These are phyloP conservation scores for Aspergillus sp. DNA, from an alignment of 2,329 filamentous ascomycete species.

Conservation along the genomic window DNA sequence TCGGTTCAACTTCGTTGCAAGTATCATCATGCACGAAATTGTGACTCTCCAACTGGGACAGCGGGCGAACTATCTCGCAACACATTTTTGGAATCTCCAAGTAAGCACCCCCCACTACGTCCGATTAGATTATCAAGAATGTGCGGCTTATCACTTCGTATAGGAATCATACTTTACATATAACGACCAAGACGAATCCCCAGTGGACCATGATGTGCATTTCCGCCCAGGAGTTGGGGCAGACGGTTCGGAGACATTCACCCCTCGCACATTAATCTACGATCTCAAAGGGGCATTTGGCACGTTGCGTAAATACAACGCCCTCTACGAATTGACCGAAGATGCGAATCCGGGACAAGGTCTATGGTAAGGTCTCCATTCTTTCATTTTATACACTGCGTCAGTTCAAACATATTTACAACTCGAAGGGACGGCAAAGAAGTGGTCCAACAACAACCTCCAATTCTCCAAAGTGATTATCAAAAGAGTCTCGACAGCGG, in stretches of 20 bases:
- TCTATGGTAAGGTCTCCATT: conserved; percentile 42
- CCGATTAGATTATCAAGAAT: not conserved
- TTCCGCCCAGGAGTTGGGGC: conserved; percentile 80
- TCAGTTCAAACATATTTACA: not conserved
- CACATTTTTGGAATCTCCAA: conserved; percentile 97
- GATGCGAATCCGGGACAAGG: conserved; percentile 35
- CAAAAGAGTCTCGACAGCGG: conserved; percentile 77
- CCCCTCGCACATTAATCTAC: conserved; percentile 87
- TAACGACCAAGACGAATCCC: conserved; percentile 61
- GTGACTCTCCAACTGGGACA: conserved; percentile 91
- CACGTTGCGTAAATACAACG: conserved; percentile 80
- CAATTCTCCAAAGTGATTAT: conserved; percentile 71
- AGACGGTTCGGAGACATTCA: conserved; percentile 87
- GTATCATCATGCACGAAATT: conserved; percentile 79
- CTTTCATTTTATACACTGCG: not conserved
- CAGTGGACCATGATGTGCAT: conserved; percentile 80
- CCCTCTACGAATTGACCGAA: conserved; percentile 69
- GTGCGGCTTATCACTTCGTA: not conserved
- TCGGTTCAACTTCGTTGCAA: not conserved
- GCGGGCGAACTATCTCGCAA: conserved; percentile 87
- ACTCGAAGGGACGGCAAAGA: conserved; percentile 61
- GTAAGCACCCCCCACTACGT: conserved; percentile 43
- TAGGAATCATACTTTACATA: conserved; percentile 99
- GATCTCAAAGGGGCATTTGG: conserved; percentile 94
- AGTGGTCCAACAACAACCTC: conserved; percentile 65